Conservation (phyloP, 179 eudicot genomes). For the Amaranthus tricolor region DNA sequence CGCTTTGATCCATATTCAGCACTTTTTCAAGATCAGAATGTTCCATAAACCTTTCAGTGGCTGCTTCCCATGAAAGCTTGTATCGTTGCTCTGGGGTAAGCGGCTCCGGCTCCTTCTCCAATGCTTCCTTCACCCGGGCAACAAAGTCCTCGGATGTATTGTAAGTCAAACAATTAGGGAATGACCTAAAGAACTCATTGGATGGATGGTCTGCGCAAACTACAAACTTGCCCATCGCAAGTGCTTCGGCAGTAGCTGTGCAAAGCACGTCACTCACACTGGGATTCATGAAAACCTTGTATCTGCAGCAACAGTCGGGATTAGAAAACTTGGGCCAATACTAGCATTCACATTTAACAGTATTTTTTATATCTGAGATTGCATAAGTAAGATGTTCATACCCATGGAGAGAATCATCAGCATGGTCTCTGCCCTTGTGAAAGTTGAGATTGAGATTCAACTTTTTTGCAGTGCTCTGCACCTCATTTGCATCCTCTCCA, state of each 20-base stretch:
- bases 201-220: slow-evolving; percentile 98
- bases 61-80: slow-evolving; percentile 96
- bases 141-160: slow-evolving; percentile 83
- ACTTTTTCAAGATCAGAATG: slow-evolving; percentile 74
- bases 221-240: slow-evolving; percentile 98
- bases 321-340: neutral
- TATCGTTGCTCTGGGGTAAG: slow-evolving; percentile 78
- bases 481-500: slow-evolving; percentile 96
- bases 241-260: slow-evolving; percentile 98
- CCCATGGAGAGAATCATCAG: slow-evolving; percentile 93
- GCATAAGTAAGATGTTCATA: slow-evolving; percentile 21
- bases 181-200: slow-evolving; percentile 88
- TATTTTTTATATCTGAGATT: neutral
- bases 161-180: slow-evolving; percentile 88
- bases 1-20: slow-evolving; percentile 30
- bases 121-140: slow-evolving; percentile 78
- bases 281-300: slow-evolving; percentile 92
- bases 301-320: slow-evolving; percentile 44
- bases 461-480: slow-evolving; percentile 63
- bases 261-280: slow-evolving; percentile 96
- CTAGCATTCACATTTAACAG: neutral
- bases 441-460: slow-evolving; percentile 72
- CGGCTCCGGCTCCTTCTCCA: slow-evolving; percentile 76
- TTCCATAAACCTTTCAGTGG: slow-evolving; percentile 85
- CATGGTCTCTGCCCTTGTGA: slow-evolving; percentile 95